Base-by-base conservation (phyloP, 495 filamentous ascomycete species). In the Penicillium ucsense region DNA sequence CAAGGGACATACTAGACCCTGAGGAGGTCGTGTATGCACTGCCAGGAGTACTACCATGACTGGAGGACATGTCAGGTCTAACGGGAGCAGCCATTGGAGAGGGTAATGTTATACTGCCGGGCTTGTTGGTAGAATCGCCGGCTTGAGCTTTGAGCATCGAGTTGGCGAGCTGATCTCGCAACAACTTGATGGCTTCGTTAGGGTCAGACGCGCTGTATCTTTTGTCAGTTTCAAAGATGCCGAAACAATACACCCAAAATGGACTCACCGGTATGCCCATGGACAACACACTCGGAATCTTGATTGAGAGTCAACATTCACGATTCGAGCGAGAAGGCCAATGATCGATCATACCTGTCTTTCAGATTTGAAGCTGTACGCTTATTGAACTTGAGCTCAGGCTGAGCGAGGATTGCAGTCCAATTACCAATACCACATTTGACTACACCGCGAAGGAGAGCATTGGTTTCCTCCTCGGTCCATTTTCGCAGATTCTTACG, bases 391-490 rank as follows among this genome's bases (percentile, higher is more conserved):
- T 68, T 71, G 54, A 86, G 84, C 29, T 82, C 80, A 1, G 80
- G 68, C 48, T 89, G 82, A 8, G 84, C 75, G n/a, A 92, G 62
- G 10, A 95, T 94, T 38, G 79, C 79, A 35, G 84, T 92, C 89
- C 89, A 95, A 58, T 81, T 88, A 12, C 89, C 89, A 45, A 94
- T 83, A 0, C 89, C 89, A 61, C 89, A 86, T 48, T 82, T 84
- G 36, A 80, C 74, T 11, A 94, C 88, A 2, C 88, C 89, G 45
- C 81, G 72, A 30, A 94, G 63, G 8, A 95, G 67, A 45, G 84
- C 75, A 28, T 81, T 79, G 2, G 88, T 94, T 60, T 95, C 89
- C 55, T 89, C 81, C 43, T 92, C 83, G 0, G 82, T 83, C 89
- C 89, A 95, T 53, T 80, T 85, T 46, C 75, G 76, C 50, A 73